phyloP scores from a whole-genome alignment of 139 green algal species.

The Picochlorum sp. region DNA sequence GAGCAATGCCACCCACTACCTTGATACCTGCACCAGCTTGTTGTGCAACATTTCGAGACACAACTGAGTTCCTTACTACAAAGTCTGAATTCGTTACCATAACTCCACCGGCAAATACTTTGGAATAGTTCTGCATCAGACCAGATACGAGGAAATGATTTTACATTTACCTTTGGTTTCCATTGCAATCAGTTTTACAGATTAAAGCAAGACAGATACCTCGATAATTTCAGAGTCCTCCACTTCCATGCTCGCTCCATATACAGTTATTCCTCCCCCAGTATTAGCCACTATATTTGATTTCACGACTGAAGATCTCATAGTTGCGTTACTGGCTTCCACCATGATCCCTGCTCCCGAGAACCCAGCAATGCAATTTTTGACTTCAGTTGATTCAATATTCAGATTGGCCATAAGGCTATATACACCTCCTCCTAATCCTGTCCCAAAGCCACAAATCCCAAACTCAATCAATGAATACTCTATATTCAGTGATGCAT shows the following conservation, averaged over 20 bases:
- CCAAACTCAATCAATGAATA: not conserved
- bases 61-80: not conserved
- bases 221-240: not conserved
- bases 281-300: conserved; percentile 1
- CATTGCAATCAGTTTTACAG: too few relatives aligned
- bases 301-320: not conserved
- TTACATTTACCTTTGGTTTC: not conserved
- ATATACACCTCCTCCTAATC: not conserved
- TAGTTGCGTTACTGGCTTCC: not conserved
- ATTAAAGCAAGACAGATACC: not conserved
- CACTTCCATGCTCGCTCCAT: not conserved
- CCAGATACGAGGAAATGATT: not conserved
- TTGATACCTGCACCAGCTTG: conserved; percentile 9
- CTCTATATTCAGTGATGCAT: not conserved
- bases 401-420: not conserved
- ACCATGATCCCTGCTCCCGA: conserved; percentile 3
- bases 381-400: not conserved
- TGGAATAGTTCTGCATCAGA: conserved; percentile 8
- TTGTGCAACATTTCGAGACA: not conserved
- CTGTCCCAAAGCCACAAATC: not conserved
- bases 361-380: not conserved
- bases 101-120: conserved; percentile 11
- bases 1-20: conserved; percentile 1
- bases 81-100: conserved; percentile 7
- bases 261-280: not conserved